Evolutionary conservation across 768 basidiomycete genomes (phyloP), one percentile per base, ranked within the genome.

Genomic region (Podaxis mareebaensis): DNA sequence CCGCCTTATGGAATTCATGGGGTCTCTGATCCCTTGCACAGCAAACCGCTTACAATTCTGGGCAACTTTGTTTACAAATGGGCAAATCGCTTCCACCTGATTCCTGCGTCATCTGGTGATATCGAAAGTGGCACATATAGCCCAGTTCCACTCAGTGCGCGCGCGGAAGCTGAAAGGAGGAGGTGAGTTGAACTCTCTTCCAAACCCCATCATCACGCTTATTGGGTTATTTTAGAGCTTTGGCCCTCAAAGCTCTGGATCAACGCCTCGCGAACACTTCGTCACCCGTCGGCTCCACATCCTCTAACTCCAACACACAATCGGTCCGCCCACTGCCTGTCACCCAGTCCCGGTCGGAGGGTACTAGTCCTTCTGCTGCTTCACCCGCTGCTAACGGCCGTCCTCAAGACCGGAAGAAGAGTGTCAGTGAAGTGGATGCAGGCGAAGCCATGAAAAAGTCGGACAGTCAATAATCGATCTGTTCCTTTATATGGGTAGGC

Each of bases 171-270:
- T 20, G 97, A 99, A 78, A 82, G 97, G 64, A 81, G 96, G 79
- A 85, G 96, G 95, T 95, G 65, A 61, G 85, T 28, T 44, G 15
- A 40, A 20, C 26, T 39, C 24, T 42, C 39, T 13, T 20, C 17
- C 52, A n/a, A 20, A 39, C 5, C 22, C 44, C 61, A 38, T 65
- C 12, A 70, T 26, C 66, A 59, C 61, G 33, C 62, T n/a, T 57
- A 53, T 36, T 52, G 33, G 38, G 44, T 5, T 8, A 24, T 60
- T 64, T 26, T 70, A 97, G 96, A 68, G 95, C 96, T 1, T 86
- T 99, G 81, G 97, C 97, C 33, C 79, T 99, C 70, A 97, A 98
- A 75, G 97, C 97, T 3, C 84, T 99, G 39, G 97, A 99, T 69
- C 95, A 97, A 70, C 85, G 95, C 33, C 75, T 99, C 58, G 94